These are phyloP conservation scores for Exophiala oligosperma DNA, from an alignment of 2,329 filamentous ascomycete species.

Conservation along the genomic window DNA sequence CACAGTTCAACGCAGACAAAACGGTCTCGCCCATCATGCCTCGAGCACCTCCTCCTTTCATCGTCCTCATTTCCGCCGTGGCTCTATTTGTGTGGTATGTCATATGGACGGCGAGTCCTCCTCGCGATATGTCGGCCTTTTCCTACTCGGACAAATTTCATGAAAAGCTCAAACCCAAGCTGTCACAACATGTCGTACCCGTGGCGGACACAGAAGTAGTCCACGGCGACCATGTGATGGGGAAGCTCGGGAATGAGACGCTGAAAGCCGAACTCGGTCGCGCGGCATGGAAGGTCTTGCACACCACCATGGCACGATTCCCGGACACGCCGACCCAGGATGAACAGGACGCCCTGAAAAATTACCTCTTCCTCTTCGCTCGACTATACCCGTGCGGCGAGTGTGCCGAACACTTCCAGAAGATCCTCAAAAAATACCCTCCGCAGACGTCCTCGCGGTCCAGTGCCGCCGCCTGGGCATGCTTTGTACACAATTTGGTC, in stretches of 20 bases:
- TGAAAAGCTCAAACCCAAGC: constrained; percentile 17
- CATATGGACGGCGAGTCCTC: constrained; percentile 27
- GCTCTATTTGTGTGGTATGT: constrained; percentile 32
- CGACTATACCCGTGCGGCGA: constrained; percentile 67
- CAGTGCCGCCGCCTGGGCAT: constrained; percentile 65
- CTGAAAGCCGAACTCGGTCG: constrained; percentile 62
- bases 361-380: constrained; percentile 64
- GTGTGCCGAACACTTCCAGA: constrained; percentile 64
- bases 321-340: constrained; percentile 62
- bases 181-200: constrained; percentile 2
- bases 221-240: constrained; percentile 47
- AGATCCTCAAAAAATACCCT: constrained; percentile 61
- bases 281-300: constrained; percentile 65
- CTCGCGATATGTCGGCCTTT: constrained; percentile 16
- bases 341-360: constrained; percentile 59
- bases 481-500: constrained; percentile 66
- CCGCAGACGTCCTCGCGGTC: constrained; percentile 63
- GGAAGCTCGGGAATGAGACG: constrained; percentile 50
- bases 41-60: constrained; percentile 27
- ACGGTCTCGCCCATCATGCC: constrained; percentile 21
- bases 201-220: constrained; percentile 31
- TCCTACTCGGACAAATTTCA: constrained; percentile 16
- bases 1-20: too few relatives aligned
- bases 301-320: constrained; percentile 67
- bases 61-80: constrained; percentile 30